These are phyloP conservation scores for Berkeleyomyces basicola DNA, from an alignment of 2,329 filamentous ascomycete genomes.

Conservation along the genomic window DNA sequence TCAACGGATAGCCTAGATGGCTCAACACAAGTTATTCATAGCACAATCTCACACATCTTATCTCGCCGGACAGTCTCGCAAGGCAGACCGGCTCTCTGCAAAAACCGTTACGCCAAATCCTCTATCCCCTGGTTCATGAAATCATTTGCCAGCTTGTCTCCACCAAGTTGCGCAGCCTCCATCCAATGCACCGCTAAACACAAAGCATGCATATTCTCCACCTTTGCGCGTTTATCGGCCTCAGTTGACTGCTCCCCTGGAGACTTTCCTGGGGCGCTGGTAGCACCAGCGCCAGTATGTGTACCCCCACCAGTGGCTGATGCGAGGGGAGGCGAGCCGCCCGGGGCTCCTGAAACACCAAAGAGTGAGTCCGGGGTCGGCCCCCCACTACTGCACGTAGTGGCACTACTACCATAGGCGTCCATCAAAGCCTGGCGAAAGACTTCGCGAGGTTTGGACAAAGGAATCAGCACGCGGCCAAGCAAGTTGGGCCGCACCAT, in stretches of 20 bases:
- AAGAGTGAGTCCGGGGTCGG: background rate
- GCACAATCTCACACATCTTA: too few relatives aligned
- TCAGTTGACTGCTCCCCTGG: background rate
- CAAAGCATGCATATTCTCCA: constrained; percentile 63
- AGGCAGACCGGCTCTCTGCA: background rate
- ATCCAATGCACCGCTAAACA: constrained; percentile 96
- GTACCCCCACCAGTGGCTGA: background rate
- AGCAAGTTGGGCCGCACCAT: constrained; percentile 81
- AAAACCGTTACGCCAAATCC: background rate
- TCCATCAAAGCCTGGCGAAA: constrained; percentile 82
- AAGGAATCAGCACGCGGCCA: constrained; percentile 60
- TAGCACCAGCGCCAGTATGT: background rate
- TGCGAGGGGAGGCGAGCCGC: background rate
- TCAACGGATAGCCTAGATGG: too few relatives aligned
- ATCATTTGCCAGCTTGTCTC: constrained; percentile 67
- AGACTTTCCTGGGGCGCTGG: background rate
- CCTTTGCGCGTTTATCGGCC: constrained; percentile 11
- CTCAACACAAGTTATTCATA: too few relatives aligned
- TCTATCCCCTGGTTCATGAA: constrained; percentile 53
- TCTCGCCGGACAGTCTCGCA: background rate
- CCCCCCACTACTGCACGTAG: constrained; percentile 2
- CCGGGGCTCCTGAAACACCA: background rate
- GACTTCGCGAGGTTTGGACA: constrained; percentile 71
- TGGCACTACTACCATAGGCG: constrained; percentile 31
- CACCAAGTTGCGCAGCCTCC: constrained; percentile 73